Base-by-base conservation (phyloP, 139 green algal species). In the Klebsormidium nitens region DNA sequence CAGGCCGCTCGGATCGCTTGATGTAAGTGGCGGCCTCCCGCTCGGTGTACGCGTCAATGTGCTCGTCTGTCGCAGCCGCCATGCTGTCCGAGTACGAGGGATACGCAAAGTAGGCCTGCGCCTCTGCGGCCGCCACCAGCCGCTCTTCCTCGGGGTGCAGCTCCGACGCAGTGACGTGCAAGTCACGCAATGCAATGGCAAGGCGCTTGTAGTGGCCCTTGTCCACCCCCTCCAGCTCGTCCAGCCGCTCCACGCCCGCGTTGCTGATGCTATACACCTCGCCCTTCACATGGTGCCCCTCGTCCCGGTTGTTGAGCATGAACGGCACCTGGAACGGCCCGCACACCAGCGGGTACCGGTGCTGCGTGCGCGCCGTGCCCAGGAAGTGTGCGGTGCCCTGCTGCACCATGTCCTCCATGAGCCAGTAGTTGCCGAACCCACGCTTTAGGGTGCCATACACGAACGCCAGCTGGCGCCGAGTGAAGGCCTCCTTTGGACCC, bases 361-460 rank as follows among this genome's bases (percentile, higher is more conserved):
- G 5, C 3, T 14, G 26, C 36, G 75, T 81, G 19, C 29, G 14
- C n/a, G 40, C 67, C 17, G 66, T 63, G 8, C 64, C 66, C 5
- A 81, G 23, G 36, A 57, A 77, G 3, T 50, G 40, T 3, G 31
- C 31, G 66, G 62, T 35, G 37, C 38, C 44, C 5, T 35, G 19
- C 19, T 36, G 36, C 55, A 73, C 34, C 23, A 46, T 36, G 42
- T 71, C 38, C 34, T 46, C 17, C 31, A 81, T 46, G 26, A 81
- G 35, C 36, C 44, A 62, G 35, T 81, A 49, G 26, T 81, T 81
- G 49, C 46, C 37, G 32, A 81, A 72, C 34, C 61, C 75, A 19
- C 58, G 49, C 68, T 81, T 81, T 2, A 81, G 42, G 1, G 75
- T 81, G 29, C 75, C 75, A 47, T 81, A 81, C 34, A 81, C 75